phyloP scores from a whole-genome alignment of 1,284 basidiomycete genomes.

The Serendipita sp. region DNA sequence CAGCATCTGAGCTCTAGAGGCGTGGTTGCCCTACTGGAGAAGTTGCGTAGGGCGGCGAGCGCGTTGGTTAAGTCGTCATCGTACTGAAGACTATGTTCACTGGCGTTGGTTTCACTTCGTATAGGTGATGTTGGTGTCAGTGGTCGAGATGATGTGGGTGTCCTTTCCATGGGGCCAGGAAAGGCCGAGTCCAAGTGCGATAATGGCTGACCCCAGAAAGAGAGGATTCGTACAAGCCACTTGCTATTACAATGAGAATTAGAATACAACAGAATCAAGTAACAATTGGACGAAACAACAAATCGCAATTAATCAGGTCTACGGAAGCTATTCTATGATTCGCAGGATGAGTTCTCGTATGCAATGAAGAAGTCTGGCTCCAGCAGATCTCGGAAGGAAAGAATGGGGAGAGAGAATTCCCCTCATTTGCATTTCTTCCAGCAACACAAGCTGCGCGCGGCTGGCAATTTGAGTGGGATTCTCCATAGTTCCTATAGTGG shows the following conservation, averaged over 20 bases:
- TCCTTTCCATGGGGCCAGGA: slow-evolving; percentile 1
- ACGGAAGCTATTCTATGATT: slow-evolving; percentile 9
- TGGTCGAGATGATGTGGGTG: slow-evolving; percentile 17
- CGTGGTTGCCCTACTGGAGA: slow-evolving; percentile 46
- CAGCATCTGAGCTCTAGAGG: slow-evolving; percentile 46
- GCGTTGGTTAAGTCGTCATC: slow-evolving; percentile 47
- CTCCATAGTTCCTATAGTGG: slow-evolving; percentile 50
- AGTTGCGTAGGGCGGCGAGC: slow-evolving; percentile 51
- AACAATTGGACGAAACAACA: neutral
- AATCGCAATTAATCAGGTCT: neutral
- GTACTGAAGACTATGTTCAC: slow-evolving; percentile 34
- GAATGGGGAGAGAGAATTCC: slow-evolving; percentile 54
- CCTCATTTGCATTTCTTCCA: slow-evolving; percentile 57
- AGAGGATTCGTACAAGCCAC: neutral
- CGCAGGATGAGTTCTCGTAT: slow-evolving; percentile 45
- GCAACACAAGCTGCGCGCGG: slow-evolving; percentile 34
- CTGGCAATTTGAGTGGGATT: slow-evolving; percentile 32
- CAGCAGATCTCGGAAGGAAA: slow-evolving; percentile 48
- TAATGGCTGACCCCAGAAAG: neutral
- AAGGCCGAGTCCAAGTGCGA: neutral
- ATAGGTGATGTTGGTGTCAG: slow-evolving; percentile 42
- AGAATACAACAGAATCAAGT: neutral
- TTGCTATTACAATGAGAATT: neutral
- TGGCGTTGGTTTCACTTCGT: slow-evolving; percentile 9
- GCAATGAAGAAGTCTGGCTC: slow-evolving; percentile 55